Evolutionary conservation across 345 rosid genomes (phyloP), one percentile per base, ranked within the genome.

Genomic region (Angophora floribunda): DNA sequence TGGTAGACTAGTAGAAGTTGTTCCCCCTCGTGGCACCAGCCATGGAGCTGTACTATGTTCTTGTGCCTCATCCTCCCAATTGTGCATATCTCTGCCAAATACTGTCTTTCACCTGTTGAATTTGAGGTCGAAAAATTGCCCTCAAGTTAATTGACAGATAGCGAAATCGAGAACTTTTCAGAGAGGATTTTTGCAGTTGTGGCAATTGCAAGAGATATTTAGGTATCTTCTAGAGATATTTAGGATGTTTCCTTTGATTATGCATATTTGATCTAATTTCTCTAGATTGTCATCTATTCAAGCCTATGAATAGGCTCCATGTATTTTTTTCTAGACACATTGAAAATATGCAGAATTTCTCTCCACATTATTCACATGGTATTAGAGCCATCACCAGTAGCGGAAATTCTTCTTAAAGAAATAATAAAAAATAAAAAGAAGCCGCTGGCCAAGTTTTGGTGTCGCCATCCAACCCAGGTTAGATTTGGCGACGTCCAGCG

Each of bases 21-120:
- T 57, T 90, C 85, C 0, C 90, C 88, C 85, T 93, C 93, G 63
- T 91, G 92, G 78, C 93, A 93, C 94, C 95, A 93, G 6, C 94
- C 94, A 55, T 67, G 91, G 55, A 94, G 93, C 52, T 91, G 93
- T 59, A 92, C 92, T 45, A 91, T 90, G 87, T 94, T 94, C 88
- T 92, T 90, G 89, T 93, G 94, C 89, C 93, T 87, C 44, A 93
- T 87, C 19, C 93, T 88, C 84, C 94, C 94, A 53, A 90, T 90
- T 2, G 93, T 94, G 88, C 94, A 92, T 59, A 92, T 88, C 88
- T 93, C 93, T 13, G 92, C 93, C 9, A 93, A 86, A 47, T 89
- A 91, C 86, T 89, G 90, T 61, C 87, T 91, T 85, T 92, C 94
- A 82, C 94, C 94, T 92, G 86, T 36, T 22, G 15, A 52, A 22